Conservation (phyloP, 1,139 yeast species). For the Suhomyces atakaporum region DNA sequence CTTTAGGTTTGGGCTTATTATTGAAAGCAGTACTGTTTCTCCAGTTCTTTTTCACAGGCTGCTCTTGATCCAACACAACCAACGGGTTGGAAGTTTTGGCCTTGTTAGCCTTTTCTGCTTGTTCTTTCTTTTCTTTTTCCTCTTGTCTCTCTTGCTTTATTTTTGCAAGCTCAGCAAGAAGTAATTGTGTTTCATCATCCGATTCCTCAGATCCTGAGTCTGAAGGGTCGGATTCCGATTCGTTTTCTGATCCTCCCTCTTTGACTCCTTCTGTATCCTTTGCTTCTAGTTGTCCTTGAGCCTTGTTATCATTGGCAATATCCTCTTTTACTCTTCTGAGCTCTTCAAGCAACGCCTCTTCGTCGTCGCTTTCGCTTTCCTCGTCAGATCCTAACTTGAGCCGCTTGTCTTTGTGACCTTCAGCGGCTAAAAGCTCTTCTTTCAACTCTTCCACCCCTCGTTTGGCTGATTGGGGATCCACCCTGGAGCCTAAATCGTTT, state of each 20-base stretch:
- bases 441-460: constrained; percentile 21
- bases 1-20: constrained; percentile 26
- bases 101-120: constrained; percentile 20
- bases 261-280: no score
- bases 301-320: constrained; percentile 12
- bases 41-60: constrained; percentile 52
- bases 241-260: constrained; percentile 10
- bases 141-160: constrained; percentile 48
- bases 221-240: no score
- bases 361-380: constrained; percentile 6
- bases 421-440: constrained; percentile 23
- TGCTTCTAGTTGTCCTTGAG: no score
- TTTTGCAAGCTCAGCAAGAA: constrained; percentile 56
- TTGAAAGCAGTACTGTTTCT: constrained; percentile 53
- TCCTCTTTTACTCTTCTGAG: constrained; percentile 11
- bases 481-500: constrained; percentile 26
- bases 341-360: constrained; percentile 16
- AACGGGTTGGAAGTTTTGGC: constrained; percentile 47
- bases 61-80: constrained; percentile 20
- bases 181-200: constrained; percentile 37
- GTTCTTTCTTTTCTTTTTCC: constrained; percentile 31
- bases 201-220: no score
- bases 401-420: constrained; percentile 15
- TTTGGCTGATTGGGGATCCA: constrained; percentile 12
- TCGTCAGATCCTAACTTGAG: constrained; percentile 1